Conservation (phyloP, 2,329 filamentous ascomycete genomes). For the Calycina herbarum region DNA sequence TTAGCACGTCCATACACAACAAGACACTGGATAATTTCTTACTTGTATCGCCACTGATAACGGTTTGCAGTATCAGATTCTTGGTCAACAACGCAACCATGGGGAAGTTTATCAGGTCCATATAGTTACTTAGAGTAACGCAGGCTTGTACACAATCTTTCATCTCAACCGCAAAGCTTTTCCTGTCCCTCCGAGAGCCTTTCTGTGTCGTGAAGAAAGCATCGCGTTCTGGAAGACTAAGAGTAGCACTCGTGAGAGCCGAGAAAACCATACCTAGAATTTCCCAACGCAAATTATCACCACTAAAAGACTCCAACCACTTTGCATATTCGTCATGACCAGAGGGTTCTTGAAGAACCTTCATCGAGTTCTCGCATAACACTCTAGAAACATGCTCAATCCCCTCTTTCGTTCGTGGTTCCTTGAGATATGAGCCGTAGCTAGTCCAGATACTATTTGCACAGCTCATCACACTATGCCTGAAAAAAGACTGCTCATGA, state of each 20-base stretch:
- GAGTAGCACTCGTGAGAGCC: conserved; percentile 25
- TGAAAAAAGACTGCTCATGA: conserved; percentile 24
- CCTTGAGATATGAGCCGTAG: conserved; percentile 27
- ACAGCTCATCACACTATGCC: conserved; percentile 19
- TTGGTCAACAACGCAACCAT: conserved; percentile 42
- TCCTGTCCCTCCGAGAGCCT: conserved; percentile 29
- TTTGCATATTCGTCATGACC: conserved; percentile 26
- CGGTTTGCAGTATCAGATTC: conserved; percentile 40
- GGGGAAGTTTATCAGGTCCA: conserved; percentile 41
- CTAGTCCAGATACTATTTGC: conserved; percentile 30
- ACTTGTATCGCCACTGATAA: conserved; percentile 45
- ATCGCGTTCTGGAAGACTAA: conserved; percentile 27
- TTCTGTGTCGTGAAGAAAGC: conserved; percentile 32
- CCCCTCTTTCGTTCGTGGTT: conserved; percentile 27
- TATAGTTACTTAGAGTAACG: conserved; percentile 39
- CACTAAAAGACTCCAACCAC: conserved; percentile 34
- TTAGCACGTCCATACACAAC: neutral
- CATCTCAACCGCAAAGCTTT: conserved; percentile 33
- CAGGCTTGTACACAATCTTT: conserved; percentile 39
- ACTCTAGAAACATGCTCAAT: conserved; percentile 29
- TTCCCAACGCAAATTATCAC: conserved; percentile 37
- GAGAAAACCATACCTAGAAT: conserved; percentile 33
- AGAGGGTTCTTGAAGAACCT: conserved; percentile 28
- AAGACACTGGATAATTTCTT: conserved; percentile 19
- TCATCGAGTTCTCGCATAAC: conserved; percentile 35